phyloP scores from a whole-genome alignment of 2,329 filamentous ascomycete genomes.

The Arachnomyces sp. region DNA sequence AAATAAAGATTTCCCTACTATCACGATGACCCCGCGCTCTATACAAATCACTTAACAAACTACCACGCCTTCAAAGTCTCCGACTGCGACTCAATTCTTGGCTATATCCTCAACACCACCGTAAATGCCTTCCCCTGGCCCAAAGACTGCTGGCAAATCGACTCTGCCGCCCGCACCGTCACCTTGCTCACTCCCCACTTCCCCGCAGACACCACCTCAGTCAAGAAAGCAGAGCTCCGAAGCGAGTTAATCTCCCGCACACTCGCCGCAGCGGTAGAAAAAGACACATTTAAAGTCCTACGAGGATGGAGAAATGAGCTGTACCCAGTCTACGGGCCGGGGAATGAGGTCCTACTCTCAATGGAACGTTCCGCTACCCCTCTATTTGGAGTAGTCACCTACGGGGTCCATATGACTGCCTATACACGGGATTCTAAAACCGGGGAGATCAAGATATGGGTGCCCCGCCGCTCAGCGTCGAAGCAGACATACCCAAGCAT shows the following conservation, averaged over 20 bases:
- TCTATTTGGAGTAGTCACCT: constrained; percentile 66
- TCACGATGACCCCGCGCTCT: constrained; percentile 49
- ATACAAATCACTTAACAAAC: constrained; percentile 45
- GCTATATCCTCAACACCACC: constrained; percentile 48
- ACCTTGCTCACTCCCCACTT: constrained; percentile 44
- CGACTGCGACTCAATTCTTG: constrained; percentile 54
- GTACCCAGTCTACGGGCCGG: constrained; percentile 65
- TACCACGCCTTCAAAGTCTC: constrained; percentile 61
- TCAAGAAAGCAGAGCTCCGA: constrained; percentile 46
- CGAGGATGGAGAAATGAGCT: constrained; percentile 71
- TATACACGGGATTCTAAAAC: constrained; percentile 50
- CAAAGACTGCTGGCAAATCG: constrained; percentile 51
- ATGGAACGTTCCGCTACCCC: constrained; percentile 69
- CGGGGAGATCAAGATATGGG: constrained; percentile 66
- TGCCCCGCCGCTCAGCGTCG: constrained; percentile 62
- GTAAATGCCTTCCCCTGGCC: constrained; percentile 39
- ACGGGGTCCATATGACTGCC: constrained; percentile 73
- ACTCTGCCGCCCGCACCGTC: constrained; percentile 53
- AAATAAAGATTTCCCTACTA: constrained; percentile 65
- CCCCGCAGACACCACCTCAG: constrained; percentile 38
- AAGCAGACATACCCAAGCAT: constrained; percentile 90
- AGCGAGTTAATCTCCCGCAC: constrained; percentile 51
- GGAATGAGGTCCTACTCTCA: constrained; percentile 54
- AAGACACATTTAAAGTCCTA: constrained; percentile 64
- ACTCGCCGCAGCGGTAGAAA: constrained; percentile 58